phyloP scores from a whole-genome alignment of 257 asterid species.

The Gardenia jasminoides region DNA sequence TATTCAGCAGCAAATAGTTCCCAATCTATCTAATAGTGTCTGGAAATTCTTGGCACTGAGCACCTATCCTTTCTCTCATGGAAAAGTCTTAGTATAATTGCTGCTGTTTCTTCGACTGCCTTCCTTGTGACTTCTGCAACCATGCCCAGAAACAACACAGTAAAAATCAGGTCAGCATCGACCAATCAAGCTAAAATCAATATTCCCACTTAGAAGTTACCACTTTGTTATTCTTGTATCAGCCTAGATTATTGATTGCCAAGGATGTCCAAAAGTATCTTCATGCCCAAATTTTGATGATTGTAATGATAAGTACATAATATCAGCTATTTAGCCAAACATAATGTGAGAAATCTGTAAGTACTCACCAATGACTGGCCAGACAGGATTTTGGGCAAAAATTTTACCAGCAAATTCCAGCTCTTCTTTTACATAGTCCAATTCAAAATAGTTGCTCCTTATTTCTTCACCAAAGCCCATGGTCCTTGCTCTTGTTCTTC shows the following conservation, averaged over 20 bases:
- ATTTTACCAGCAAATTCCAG: slow-evolving; percentile 67
- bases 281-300: not conserved
- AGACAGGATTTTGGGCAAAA: slow-evolving; percentile 72
- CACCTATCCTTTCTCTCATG: slow-evolving; percentile 88
- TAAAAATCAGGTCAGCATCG: not conserved
- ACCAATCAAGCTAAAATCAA: not conserved
- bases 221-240: not conserved
- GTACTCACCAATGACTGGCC: slow-evolving; percentile 96
- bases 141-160: slow-evolving; percentile 20
- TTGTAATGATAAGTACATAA: not conserved
- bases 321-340: not conserved
- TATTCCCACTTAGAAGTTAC: not conserved
- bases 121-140: slow-evolving; percentile 84
- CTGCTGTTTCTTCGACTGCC: slow-evolving; percentile 98
- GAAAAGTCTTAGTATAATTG: slow-evolving; percentile 72
- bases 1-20: slow-evolving; percentile 8
- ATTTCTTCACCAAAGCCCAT: slow-evolving; percentile 59
- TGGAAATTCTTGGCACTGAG: slow-evolving; percentile 92
- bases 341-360: not conserved
- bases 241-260: not conserved
- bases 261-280: not conserved
- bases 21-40: slow-evolving; percentile 47
- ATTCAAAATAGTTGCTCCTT: slow-evolving; percentile 64
- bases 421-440: slow-evolving; percentile 64
- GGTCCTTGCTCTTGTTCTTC: slow-evolving; percentile 80